phyloP scores from a whole-genome alignment of 2,329 filamentous ascomycete genomes.

The Cercospora sesami region DNA sequence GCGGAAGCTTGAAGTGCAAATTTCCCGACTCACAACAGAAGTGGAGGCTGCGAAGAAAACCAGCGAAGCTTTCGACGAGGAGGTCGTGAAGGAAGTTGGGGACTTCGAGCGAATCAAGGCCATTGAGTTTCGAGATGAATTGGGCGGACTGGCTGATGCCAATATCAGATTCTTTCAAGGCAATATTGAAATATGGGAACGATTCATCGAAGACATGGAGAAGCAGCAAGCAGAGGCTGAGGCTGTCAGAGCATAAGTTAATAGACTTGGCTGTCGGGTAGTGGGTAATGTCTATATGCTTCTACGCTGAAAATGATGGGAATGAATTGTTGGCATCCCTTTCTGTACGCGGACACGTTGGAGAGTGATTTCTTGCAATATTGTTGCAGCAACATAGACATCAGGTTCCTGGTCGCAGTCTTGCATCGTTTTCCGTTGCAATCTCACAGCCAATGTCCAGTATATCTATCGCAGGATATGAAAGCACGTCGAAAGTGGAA shows the following conservation, averaged over 20 bases:
- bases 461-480: not conserved
- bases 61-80: slow-evolving; percentile 91
- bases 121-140: slow-evolving; percentile 78
- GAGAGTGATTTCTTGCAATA: not conserved
- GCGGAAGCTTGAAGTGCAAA: slow-evolving; percentile 86
- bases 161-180: slow-evolving; percentile 84
- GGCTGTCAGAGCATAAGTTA: slow-evolving; percentile 14
- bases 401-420: too few relatives aligned
- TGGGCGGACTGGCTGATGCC: slow-evolving; percentile 78
- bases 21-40: slow-evolving; percentile 85
- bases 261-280: not conserved
- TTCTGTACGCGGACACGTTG: not conserved
- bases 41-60: slow-evolving; percentile 85
- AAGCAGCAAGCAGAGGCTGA: slow-evolving; percentile 37
- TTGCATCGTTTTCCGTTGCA: too few relatives aligned
- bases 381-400: not conserved
- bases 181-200: slow-evolving; percentile 81
- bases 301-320: slow-evolving; percentile 4
- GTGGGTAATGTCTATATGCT: slow-evolving; percentile 12
- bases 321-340: not conserved
- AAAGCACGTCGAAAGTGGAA: not conserved
- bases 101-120: slow-evolving; percentile 98
- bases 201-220: slow-evolving; percentile 76
- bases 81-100: slow-evolving; percentile 86
- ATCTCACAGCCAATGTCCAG: not conserved